Conservation (phyloP, 164 flowering plant genomes). For the grape (Vitis vinifera) region DNA sequence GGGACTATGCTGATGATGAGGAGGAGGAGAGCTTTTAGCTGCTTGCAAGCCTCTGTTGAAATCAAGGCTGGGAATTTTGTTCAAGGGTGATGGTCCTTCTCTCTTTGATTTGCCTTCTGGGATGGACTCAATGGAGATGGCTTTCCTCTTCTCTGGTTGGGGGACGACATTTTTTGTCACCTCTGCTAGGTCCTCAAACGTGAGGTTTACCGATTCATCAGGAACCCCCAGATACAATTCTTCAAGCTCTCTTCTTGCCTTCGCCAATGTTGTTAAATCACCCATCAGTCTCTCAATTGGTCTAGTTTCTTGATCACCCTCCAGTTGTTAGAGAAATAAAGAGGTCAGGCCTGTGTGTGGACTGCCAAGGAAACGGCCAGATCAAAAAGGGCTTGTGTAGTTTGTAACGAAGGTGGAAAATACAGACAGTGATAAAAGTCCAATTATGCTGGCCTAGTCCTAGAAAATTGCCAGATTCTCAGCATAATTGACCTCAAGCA, state of each 20-base stretch:
- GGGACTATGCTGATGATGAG: neutral
- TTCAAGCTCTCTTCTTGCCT: constrained; percentile 64
- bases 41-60: constrained; percentile 40
- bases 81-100: constrained; percentile 2
- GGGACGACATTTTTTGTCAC: constrained; percentile 13
- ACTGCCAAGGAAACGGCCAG: too few species aligned
- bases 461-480: too few species aligned
- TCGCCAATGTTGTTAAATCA: constrained; percentile 26
- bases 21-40: constrained; percentile 11
- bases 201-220: constrained; percentile 74
- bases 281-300: constrained; percentile 17
- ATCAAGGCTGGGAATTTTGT: constrained; percentile 53
- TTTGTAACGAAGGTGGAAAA: too few species aligned
- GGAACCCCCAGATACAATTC: constrained; percentile 66
- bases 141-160: constrained; percentile 14
- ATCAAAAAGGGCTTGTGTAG: too few species aligned
- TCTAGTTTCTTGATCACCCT: too few species aligned
- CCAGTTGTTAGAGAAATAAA: neutral
- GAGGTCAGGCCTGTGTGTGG: neutral
- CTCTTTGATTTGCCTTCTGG: constrained; percentile 10
- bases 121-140: constrained; percentile 14
- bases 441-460: too few species aligned
- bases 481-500: too few species aligned
- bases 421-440: too few species aligned
- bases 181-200: constrained; percentile 55